phyloP scores from a whole-genome alignment of 2,329 filamentous ascomycete species.

The Diplodia intermedia region DNA sequence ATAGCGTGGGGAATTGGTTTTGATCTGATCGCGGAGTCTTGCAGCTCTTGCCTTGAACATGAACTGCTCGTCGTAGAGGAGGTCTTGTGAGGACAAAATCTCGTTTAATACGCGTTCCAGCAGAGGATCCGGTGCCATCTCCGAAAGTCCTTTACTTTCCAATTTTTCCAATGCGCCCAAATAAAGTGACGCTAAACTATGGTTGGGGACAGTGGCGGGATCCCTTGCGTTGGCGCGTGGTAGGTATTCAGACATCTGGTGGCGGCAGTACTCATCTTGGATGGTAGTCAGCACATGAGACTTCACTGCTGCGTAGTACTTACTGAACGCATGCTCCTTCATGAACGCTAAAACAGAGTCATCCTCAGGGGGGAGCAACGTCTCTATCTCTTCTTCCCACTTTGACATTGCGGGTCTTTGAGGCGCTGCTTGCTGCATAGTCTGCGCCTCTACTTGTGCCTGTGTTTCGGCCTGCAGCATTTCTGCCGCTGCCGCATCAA shows the following conservation, averaged over 20 bases:
- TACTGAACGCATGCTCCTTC: slow-evolving; percentile 26
- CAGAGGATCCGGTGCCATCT: slow-evolving; percentile 9
- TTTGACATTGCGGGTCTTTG: slow-evolving; percentile 11
- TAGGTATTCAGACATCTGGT: slow-evolving; percentile 22
- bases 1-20: neutral
- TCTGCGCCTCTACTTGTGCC: slow-evolving; percentile 30
- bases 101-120: slow-evolving; percentile 14
- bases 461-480: slow-evolving; percentile 41
- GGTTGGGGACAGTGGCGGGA: neutral
- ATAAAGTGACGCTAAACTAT: slow-evolving; percentile 22
- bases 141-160: slow-evolving; percentile 3
- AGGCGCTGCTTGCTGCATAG: slow-evolving; percentile 34
- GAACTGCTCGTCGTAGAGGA: slow-evolving; percentile 20
- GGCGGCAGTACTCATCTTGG: slow-evolving; percentile 12
- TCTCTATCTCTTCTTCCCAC: slow-evolving; percentile 12
- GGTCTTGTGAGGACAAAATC: slow-evolving; percentile 1
- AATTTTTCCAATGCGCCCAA: slow-evolving; percentile 14
- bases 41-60: slow-evolving; percentile 17
- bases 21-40: slow-evolving; percentile 1
- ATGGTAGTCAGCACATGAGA: neutral
- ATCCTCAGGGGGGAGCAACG: slow-evolving; percentile 3
- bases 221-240: slow-evolving; percentile 1
- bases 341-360: slow-evolving; percentile 16
- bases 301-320: neutral
- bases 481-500: slow-evolving; percentile 56